phyloP scores from a whole-genome alignment of 441 rosid species.

The Jatropha podagrica region DNA sequence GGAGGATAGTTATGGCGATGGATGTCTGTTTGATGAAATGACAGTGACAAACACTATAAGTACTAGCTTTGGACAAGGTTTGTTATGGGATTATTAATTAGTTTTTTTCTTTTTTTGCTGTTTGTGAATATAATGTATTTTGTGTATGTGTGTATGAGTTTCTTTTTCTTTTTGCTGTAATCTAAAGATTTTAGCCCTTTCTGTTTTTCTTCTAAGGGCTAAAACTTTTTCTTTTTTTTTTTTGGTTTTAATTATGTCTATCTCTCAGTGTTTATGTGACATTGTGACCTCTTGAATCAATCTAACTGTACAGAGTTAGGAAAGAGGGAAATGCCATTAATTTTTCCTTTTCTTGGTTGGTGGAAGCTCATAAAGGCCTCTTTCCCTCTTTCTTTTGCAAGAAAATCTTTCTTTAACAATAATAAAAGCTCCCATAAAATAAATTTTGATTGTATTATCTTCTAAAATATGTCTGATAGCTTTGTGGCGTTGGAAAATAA shows the following conservation, averaged over 20 bases:
- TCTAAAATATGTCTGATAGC: not conserved
- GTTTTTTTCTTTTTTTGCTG: no score
- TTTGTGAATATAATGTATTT: constrained; percentile 16
- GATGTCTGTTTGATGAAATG: constrained; percentile 29
- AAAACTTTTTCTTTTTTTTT: not conserved
- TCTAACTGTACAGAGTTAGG: constrained; percentile 24
- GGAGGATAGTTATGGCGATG: constrained; percentile 29
- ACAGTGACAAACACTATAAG: constrained; percentile 17
- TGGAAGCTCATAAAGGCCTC: not conserved
- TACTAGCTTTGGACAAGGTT: constrained; percentile 33
- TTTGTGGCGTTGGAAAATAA: not conserved
- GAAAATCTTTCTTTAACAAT: not conserved
- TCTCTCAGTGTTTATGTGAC: not conserved
- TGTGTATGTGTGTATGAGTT: not conserved
- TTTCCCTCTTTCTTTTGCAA: not conserved
- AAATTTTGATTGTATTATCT: not conserved
- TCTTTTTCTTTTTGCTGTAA: not conserved
- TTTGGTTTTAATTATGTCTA: not conserved
- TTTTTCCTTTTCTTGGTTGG: constrained; percentile 7
- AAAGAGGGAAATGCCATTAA: constrained; percentile 18
- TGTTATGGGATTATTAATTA: constrained; percentile 34
- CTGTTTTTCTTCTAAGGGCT: constrained; percentile 33
- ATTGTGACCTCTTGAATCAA: constrained; percentile 4
- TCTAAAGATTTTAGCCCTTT: constrained; percentile 21
- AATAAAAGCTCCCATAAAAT: not conserved